These are phyloP conservation scores for Ceriops tagal DNA, from an alignment of 345 rosid genomes.

Conservation along the genomic window DNA sequence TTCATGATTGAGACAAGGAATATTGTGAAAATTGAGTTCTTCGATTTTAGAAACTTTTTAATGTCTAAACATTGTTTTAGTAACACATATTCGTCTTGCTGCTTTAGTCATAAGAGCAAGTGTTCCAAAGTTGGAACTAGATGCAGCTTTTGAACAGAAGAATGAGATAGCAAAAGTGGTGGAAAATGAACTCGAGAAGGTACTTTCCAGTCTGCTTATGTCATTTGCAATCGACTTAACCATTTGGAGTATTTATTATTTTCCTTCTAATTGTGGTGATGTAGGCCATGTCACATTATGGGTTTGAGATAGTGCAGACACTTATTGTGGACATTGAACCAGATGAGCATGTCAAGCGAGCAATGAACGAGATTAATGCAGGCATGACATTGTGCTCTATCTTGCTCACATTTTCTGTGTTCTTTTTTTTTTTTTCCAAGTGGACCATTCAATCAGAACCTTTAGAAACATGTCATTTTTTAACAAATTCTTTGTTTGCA, in stretches of 20 bases:
- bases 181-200: constrained; percentile 21
- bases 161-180: constrained; percentile 24
- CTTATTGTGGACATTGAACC: constrained; percentile 24
- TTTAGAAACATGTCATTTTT: no score
- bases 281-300: constrained; percentile 27
- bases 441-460: no score
- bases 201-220: not conserved
- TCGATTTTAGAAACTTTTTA: not conserved
- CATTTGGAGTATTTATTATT: not conserved
- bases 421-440: not conserved
- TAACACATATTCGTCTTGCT: constrained; percentile 6
- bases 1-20: not conserved
- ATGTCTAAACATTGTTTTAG: not conserved
- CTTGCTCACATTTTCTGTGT: not conserved
- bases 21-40: not conserved
- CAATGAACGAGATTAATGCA: constrained; percentile 27
- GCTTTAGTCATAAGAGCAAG: constrained; percentile 22
- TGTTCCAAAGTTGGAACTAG: constrained; percentile 25
- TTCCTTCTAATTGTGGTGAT: not conserved
- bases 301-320: constrained; percentile 26
- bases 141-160: constrained; percentile 25
- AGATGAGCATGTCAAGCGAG: constrained; percentile 23
- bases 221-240: not conserved
- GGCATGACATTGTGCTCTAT: constrained; percentile 3
- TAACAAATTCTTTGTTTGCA: no score